Conservation (phyloP, 208 protist genomes). For the Crithidia mellificae region DNA sequence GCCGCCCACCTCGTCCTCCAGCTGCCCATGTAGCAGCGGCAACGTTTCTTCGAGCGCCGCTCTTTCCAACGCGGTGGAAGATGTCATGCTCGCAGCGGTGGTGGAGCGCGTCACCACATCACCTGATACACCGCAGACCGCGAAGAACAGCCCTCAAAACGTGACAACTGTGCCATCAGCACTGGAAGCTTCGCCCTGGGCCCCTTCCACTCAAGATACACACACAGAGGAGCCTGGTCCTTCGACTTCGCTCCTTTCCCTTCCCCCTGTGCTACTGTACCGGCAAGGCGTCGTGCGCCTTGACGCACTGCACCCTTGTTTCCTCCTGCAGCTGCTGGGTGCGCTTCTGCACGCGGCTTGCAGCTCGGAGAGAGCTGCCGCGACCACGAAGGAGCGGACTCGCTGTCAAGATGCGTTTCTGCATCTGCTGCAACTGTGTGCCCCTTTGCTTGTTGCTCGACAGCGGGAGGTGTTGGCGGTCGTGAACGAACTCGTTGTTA, state of each 20-base stretch:
- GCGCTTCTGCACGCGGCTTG: constrained; percentile 13
- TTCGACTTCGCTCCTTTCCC: too few relatives aligned
- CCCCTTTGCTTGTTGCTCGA: background rate
- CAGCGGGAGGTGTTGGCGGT: background rate
- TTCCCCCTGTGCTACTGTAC: constrained; percentile 21
- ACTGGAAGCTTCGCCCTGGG: constrained; percentile 16
- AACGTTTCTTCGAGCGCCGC: background rate
- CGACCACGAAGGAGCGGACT: background rate
- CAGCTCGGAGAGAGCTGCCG: background rate
- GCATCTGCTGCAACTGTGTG: constrained; percentile 19
- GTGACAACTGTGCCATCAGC: background rate
- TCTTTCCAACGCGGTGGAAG: background rate
- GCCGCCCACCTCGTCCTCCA: background rate
- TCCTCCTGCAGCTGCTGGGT: constrained; percentile 21
- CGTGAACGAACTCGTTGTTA: background rate
- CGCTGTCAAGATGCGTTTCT: constrained; percentile 11
- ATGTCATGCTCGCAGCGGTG: background rate
- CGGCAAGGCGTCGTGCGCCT: constrained; percentile 17
- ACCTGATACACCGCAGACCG: too few relatives aligned
- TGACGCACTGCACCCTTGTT: constrained; percentile 15
- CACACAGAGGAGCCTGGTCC: background rate
- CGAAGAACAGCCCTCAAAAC: background rate
- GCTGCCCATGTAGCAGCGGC: too few relatives aligned
- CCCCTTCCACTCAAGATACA: background rate
- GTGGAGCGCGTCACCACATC: background rate